Evolutionary conservation across 1,284 basidiomycete species (phyloP).

Genomic region (Marasmius fiardii): DNA sequence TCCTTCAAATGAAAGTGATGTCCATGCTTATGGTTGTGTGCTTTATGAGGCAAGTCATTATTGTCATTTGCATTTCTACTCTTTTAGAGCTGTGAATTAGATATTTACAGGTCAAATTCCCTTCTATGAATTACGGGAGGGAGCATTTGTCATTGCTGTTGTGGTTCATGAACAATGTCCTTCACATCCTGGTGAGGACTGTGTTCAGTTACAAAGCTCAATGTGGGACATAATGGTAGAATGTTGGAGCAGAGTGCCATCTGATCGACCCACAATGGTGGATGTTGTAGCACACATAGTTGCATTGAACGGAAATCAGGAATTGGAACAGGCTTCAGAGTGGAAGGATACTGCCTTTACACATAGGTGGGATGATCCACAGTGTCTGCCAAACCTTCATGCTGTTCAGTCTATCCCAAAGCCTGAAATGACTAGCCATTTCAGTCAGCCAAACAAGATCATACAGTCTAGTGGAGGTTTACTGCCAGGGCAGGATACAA

Average conservation of each 20-base stretch:
- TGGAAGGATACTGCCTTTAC: too few relatives aligned
- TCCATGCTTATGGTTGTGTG: not conserved
- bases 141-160: not conserved
- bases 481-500: too few relatives aligned
- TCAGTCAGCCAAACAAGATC: too few relatives aligned
- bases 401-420: too few relatives aligned
- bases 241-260: not conserved
- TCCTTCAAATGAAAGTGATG: not conserved
- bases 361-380: too few relatives aligned
- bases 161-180: not conserved
- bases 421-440: too few relatives aligned
- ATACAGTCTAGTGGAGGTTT: too few relatives aligned
- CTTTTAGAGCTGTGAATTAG: not conserved
- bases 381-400: too few relatives aligned
- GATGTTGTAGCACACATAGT: not conserved
- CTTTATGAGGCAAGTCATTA: not conserved
- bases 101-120: slow-evolving; percentile 1
- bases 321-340: too few relatives aligned
- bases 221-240: not conserved
- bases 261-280: not conserved
- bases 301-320: too few relatives aligned
- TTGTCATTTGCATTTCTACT: not conserved
- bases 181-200: not conserved
- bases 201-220: not conserved
- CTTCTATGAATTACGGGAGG: not conserved